Conservation (phyloP, 1,139 yeast species). For the Candida frijolesensis region DNA sequence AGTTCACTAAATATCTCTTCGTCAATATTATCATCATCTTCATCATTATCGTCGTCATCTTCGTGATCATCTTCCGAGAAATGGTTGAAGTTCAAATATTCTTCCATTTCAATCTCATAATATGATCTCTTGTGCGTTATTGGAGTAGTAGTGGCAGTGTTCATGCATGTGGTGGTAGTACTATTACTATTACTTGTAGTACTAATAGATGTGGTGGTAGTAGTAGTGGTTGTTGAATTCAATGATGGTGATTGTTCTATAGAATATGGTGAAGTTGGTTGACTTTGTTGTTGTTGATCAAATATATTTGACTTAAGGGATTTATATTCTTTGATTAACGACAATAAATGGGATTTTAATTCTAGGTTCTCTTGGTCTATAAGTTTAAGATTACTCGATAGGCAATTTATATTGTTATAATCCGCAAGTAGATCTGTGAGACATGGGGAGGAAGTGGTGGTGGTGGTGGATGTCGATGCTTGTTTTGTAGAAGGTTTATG, state of each 20-base stretch:
- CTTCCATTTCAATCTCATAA: conserved; percentile 4
- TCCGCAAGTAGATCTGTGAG: conserved; percentile 9
- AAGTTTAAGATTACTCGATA: conserved; percentile 25
- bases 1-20: conserved; percentile 3
- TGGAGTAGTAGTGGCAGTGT: background rate
- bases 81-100: conserved; percentile 1
- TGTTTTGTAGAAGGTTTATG: conserved; percentile 24
- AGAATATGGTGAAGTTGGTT: conserved; percentile 1
- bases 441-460: background rate
- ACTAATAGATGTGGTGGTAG: background rate
- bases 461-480: background rate
- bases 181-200: background rate
- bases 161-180: background rate
- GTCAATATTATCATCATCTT: background rate
- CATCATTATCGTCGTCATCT: conserved; percentile 1
- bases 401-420: conserved; percentile 6
- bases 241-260: conserved; percentile 1
- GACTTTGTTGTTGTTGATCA: conserved; percentile 15
- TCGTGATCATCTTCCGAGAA: background rate
- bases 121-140: conserved; percentile 2
- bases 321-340: conserved; percentile 47
- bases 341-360: conserved; percentile 38
- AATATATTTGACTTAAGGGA: conserved; percentile 37
- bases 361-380: conserved; percentile 40
- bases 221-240: background rate